Percentiles rank a stretch among this genome's conserved stretches.
phyloP scores from a whole-genome alignment of 2,329 filamentous ascomycete genomes.

The Talaromyces amestolkiae region DNA sequence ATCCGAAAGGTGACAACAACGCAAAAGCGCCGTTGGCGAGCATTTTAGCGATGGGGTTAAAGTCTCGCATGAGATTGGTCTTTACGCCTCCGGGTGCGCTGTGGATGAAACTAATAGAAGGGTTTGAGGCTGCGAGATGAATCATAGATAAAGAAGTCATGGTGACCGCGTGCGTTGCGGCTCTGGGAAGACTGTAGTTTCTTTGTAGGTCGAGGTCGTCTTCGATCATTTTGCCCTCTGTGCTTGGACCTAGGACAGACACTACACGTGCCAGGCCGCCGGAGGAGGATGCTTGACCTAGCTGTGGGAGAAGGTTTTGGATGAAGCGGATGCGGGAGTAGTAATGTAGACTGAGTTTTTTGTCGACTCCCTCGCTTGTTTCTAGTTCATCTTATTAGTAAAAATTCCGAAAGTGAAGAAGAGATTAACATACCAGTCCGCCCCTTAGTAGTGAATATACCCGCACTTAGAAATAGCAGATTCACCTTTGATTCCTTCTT shows the following conservation, averaged over 20 bases:
- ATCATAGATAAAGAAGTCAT: constrained; percentile 53
- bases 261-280: constrained; percentile 52
- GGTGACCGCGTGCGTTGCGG: constrained; percentile 43
- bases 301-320: constrained; percentile 32
- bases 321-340: constrained; percentile 38
- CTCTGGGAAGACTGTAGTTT: constrained; percentile 26
- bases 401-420: neutral
- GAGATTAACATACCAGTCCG: constrained; percentile 18
- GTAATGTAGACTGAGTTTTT: constrained; percentile 30
- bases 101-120: constrained; percentile 51
- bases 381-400: constrained; percentile 21
- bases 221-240: constrained; percentile 49
- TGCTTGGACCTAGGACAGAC: constrained; percentile 51
- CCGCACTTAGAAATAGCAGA: constrained; percentile 31
- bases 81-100: constrained; percentile 50
- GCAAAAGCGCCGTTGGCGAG: neutral
- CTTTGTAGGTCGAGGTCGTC: constrained; percentile 25
- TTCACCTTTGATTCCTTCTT: constrained; percentile 30
- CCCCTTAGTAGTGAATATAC: constrained; percentile 21
- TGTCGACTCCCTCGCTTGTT: constrained; percentile 34
- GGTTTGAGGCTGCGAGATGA: constrained; percentile 48
- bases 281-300: constrained; percentile 26
- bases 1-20: constrained; percentile 18
- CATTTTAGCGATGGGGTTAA: constrained; percentile 30
- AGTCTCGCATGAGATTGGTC: constrained; percentile 52